A percentile compares a stretch with the other conserved stretches of the same genome.
Conservation (phyloP, 495 filamentous ascomycete species). For the Cryomyces minteri region DNA sequence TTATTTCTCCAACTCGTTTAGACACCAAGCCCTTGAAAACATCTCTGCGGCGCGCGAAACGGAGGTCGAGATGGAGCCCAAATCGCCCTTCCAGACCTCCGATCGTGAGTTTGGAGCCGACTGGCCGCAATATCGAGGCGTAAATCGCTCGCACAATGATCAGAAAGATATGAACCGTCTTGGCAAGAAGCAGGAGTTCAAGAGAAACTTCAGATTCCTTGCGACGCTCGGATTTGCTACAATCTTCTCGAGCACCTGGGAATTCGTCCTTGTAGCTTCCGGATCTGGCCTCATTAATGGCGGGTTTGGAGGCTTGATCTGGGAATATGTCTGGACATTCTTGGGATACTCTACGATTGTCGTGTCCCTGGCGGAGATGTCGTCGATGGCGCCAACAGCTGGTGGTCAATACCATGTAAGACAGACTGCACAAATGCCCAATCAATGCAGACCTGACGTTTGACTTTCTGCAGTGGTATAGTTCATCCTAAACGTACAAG, state of each 20-base stretch:
- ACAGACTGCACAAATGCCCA: background rate
- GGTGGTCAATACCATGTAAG: slow-evolving; percentile 29
- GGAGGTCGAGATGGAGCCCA: background rate
- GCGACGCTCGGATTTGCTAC: slow-evolving; percentile 16
- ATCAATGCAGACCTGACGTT: no score
- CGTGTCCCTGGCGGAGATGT: slow-evolving; percentile 35
- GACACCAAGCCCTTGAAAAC: background rate
- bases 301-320: slow-evolving; percentile 37
- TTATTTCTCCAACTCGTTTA: background rate
- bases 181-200: slow-evolving; percentile 20
- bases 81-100: background rate
- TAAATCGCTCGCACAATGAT: slow-evolving; percentile 2
- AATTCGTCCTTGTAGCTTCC: slow-evolving; percentile 19
- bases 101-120: background rate
- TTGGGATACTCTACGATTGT: slow-evolving; percentile 30
- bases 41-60: background rate
- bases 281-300: slow-evolving; percentile 31
- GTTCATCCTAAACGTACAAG: no score
- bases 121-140: background rate
- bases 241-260: slow-evolving; percentile 17
- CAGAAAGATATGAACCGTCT: slow-evolving; percentile 16
- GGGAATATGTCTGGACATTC: slow-evolving; percentile 31
- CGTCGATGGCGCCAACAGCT: slow-evolving; percentile 31
- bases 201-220: slow-evolving; percentile 13
- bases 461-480: no score